Base-by-base conservation (phyloP, 768 basidiomycete species). In the Podaxis sp. region DNA sequence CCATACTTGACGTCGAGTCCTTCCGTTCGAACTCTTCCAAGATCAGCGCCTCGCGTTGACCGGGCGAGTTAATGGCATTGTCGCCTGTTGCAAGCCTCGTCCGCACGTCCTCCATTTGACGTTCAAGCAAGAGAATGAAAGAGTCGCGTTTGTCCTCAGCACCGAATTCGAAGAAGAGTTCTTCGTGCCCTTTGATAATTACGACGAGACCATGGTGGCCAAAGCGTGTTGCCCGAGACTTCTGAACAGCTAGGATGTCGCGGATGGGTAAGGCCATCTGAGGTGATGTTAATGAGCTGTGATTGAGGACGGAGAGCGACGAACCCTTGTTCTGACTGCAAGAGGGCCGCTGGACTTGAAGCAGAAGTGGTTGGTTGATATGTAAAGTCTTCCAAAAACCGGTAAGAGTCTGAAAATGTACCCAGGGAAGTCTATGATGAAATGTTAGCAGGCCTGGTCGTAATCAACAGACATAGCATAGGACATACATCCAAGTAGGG, bases 231-330 rank as follows among this genome's bases (percentile, higher is more conserved):
- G 95, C 92, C 73, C 89, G 93, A 8, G 90, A 87, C 71, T 85
- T 90, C 74, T 97, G 92, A 4, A 85, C 81, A 11, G 93, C 84
- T 46, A 98, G 78, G 41, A 98, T 85, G 73, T 98, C 96, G 47
- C 85, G 85, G 60, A 97, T 86, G 12, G 96, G 96, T 29, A 99
- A 79, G 22, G 96, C 87, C 96, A 99, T 98, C 96, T 98, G 67
- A 38, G 11, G 51, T 4, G 22, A 51, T 49, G 25, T 43, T 25
- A 58, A 55, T 63, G 61, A 59, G 43, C 27, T 51, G 53, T 47
- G 41, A 59, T 43, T 19, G 11, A 38, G 50, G n/a, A 13, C 7
- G 46, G 54, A 41, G n/a, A 63, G n/a, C 33, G 57, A 72, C 88
- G 67, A 68, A 94, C 96, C 78, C 87, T 85, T 12, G 94, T 98